A percentile compares a stretch with the other conserved stretches of the same genome.
These are phyloP conservation scores for Cyclotella atomus DNA, from an alignment of 108 stramenopile species.

Conservation along the genomic window DNA sequence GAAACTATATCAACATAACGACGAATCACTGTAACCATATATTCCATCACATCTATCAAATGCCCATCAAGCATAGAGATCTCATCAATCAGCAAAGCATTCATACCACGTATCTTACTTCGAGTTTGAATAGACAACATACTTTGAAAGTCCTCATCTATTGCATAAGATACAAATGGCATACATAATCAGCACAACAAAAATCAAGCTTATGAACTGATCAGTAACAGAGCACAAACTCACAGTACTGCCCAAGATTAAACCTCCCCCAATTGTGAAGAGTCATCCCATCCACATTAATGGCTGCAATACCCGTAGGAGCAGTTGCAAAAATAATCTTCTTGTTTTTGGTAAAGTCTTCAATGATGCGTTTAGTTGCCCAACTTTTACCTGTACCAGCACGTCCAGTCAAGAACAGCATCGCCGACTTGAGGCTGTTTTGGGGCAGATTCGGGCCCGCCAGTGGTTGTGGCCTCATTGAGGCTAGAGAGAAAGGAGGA, in stretches of 20 bases:
- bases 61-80: constrained; percentile 64
- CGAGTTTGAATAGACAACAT: constrained; percentile 26
- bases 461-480: no score
- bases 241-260: constrained; percentile 31
- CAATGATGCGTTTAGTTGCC: constrained; percentile 41
- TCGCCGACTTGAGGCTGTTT: no score
- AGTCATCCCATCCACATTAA: constrained; percentile 52
- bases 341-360: neutral
- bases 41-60: constrained; percentile 69
- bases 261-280: constrained; percentile 56
- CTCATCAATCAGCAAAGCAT: constrained; percentile 61
- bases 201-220: no score
- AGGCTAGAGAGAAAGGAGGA: no score
- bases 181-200: neutral
- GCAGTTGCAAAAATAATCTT: constrained; percentile 60
- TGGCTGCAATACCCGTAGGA: constrained; percentile 66
- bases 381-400: constrained; percentile 58
- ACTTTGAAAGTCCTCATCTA: constrained; percentile 22
- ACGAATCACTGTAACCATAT: constrained; percentile 54
- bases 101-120: constrained; percentile 5
- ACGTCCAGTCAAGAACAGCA: constrained; percentile 50
- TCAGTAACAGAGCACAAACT: no score
- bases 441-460: no score
- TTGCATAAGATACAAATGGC: neutral
- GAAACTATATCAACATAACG: constrained; percentile 21